Percentiles rank a stretch among this genome's conserved stretches.
These are phyloP conservation scores for Dioscorea alata DNA, from an alignment of 106 monocot species.

Conservation along the genomic window DNA sequence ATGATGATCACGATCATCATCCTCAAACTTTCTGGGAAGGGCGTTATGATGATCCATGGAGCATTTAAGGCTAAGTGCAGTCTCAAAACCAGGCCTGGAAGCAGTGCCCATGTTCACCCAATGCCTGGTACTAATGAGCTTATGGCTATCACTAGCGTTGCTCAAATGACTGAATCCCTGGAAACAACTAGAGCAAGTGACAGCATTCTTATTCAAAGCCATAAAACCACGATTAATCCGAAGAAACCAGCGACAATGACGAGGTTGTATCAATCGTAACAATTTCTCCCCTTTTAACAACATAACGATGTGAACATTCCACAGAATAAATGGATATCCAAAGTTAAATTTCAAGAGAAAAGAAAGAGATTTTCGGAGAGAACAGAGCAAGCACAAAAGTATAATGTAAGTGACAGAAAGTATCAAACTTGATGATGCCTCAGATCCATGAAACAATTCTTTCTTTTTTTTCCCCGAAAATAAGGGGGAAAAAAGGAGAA, in stretches of 20 bases:
- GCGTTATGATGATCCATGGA: slow-evolving; percentile 29
- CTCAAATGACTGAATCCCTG: slow-evolving; percentile 1
- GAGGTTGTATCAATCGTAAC: no score
- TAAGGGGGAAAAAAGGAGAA: no score
- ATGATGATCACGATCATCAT: neutral
- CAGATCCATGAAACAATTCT: no score
- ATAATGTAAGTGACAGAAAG: no score
- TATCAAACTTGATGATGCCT: no score
- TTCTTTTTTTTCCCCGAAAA: no score
- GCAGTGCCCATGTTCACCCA: neutral
- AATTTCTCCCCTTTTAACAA: no score
- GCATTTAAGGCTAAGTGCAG: slow-evolving; percentile 34
- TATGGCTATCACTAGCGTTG: neutral
- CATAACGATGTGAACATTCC: no score
- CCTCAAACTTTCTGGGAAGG: slow-evolving; percentile 17
- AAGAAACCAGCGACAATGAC: neutral
- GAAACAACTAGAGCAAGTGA: neutral
- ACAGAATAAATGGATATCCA: no score
- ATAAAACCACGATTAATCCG: slow-evolving; percentile 1
- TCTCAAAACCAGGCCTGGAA: neutral
- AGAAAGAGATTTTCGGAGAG: no score
- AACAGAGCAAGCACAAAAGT: no score
- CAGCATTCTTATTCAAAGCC: slow-evolving; percentile 7
- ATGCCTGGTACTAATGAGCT: neutral
- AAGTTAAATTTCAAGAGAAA: no score